A percentile compares a stretch with the other conserved stretches of the same genome.
Evolutionary conservation across 2,329 filamentous ascomycete genomes (phyloP).

Genomic region (Phialemonium atrogriseum): DNA sequence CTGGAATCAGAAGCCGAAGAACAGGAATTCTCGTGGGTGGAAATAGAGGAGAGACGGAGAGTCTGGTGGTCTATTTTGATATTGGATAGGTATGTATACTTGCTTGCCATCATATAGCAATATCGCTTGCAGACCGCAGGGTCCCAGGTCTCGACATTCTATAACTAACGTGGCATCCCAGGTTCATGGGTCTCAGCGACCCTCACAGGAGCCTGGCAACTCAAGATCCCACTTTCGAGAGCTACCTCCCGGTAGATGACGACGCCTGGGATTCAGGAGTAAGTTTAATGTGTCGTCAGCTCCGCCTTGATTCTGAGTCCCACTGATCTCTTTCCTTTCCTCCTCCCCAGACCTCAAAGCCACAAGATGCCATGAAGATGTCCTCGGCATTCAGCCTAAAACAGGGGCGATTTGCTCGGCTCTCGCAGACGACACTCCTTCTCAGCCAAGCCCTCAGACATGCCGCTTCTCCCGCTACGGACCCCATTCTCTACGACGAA

Average conservation of each 20-base stretch:
- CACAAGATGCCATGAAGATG: background rate
- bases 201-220: constrained; percentile 1
- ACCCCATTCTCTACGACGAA: background rate
- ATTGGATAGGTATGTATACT: constrained; percentile 3
- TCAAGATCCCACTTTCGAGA: constrained; percentile 4
- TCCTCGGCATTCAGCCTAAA: constrained; percentile 1
- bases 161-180: background rate
- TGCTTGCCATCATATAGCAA: background rate
- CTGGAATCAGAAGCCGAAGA: background rate
- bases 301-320: too few relatives aligned
- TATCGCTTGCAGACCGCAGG: background rate
- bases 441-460: constrained; percentile 3
- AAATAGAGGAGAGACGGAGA: constrained; percentile 4
- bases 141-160: background rate
- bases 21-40: background rate
- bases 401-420: constrained; percentile 1
- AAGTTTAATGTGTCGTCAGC: too few relatives aligned
- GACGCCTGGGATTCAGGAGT: constrained; percentile 9
- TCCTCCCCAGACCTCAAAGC: constrained; percentile 1
- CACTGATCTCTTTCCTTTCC: background rate
- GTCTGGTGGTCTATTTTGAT: constrained; percentile 5
- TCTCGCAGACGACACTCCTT: constrained; percentile 4
- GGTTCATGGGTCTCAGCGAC: constrained; percentile 1
- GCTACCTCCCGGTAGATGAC: constrained; percentile 5
- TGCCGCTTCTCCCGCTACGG: background rate